Conservation (phyloP, 495 filamentous ascomycete genomes). For the Tetracladium marchalianum region DNA sequence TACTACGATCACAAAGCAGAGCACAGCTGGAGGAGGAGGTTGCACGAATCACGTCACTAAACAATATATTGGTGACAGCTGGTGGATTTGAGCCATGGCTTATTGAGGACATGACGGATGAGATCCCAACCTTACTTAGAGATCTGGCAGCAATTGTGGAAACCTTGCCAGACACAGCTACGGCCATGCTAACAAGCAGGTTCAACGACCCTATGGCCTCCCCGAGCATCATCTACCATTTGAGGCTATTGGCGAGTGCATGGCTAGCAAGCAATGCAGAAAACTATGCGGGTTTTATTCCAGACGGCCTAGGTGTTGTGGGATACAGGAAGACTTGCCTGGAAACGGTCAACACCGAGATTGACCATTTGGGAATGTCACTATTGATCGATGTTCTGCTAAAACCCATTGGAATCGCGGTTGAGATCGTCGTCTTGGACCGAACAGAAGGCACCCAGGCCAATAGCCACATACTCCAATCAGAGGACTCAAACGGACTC, state of each 20-base stretch:
- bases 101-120: slow-evolving; percentile 77
- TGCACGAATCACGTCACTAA: slow-evolving; percentile 59
- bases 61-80: slow-evolving; percentile 52
- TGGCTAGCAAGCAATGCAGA: slow-evolving; percentile 71
- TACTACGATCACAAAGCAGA: slow-evolving; percentile 56
- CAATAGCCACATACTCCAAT: slow-evolving; percentile 63
- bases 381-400: slow-evolving; percentile 72
- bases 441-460: slow-evolving; percentile 71
- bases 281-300: slow-evolving; percentile 61
- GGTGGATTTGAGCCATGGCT: slow-evolving; percentile 56
- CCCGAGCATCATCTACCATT: slow-evolving; percentile 58
- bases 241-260: slow-evolving; percentile 71
- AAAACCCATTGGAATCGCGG: slow-evolving; percentile 64
- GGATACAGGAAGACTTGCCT: slow-evolving; percentile 62
- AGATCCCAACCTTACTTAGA: slow-evolving; percentile 54
- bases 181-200: slow-evolving; percentile 50
- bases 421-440: slow-evolving; percentile 89
- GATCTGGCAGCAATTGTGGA: slow-evolving; percentile 42
- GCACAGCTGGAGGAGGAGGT: slow-evolving; percentile 57
- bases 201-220: slow-evolving; percentile 67
- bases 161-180: slow-evolving; percentile 40
- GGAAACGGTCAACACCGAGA: slow-evolving; percentile 68
- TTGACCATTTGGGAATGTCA: slow-evolving; percentile 77
- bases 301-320: slow-evolving; percentile 43
- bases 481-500: slow-evolving; percentile 40